phyloP scores from a whole-genome alignment of 1,139 yeast genomes.

The Ogataea hybrid region DNA sequence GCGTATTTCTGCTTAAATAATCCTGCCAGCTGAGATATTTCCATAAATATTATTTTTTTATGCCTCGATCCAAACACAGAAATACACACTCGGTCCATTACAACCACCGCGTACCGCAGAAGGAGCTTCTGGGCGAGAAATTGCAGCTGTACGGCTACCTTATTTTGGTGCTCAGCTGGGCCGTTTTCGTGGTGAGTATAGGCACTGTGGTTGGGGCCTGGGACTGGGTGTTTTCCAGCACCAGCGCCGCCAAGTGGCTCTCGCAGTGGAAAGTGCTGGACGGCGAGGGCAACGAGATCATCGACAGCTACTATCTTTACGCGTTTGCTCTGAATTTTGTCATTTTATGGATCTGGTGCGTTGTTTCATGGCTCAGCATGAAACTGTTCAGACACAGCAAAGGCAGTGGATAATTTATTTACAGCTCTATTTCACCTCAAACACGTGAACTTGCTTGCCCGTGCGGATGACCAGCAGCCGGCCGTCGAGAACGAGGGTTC shows the following conservation, averaged over 20 bases:
- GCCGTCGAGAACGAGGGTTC: constrained; percentile 53
- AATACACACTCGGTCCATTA: constrained; percentile 24
- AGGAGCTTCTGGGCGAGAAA: constrained; percentile 3
- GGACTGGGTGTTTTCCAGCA: constrained; percentile 31
- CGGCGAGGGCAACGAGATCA: constrained; percentile 19
- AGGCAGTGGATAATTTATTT: constrained; percentile 39
- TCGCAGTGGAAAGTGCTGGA: constrained; percentile 13
- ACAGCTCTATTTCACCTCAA: constrained; percentile 36
- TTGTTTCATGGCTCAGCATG: constrained; percentile 74
- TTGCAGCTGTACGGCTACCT: constrained; percentile 37
- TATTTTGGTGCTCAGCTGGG: constrained; percentile 40
- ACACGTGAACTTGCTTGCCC: constrained; percentile 71
- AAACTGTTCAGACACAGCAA: constrained; percentile 74
- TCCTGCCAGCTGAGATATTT: constrained; percentile 1
- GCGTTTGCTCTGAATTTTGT: constrained; percentile 55
- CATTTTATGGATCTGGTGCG: constrained; percentile 75
- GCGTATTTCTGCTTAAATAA: constrained; percentile 10
- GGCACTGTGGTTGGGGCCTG: constrained; percentile 46
- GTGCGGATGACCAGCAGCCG: constrained; percentile 62
- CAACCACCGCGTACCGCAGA: constrained; percentile 4
- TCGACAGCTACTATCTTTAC: constrained; percentile 46
- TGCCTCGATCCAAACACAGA: constrained; percentile 17
- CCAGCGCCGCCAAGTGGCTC: background rate
- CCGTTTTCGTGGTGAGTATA: constrained; percentile 40
- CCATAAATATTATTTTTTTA: background rate